These are phyloP conservation scores for Clathrospora elynae DNA, from an alignment of 2,329 filamentous ascomycete species.

Conservation along the genomic window DNA sequence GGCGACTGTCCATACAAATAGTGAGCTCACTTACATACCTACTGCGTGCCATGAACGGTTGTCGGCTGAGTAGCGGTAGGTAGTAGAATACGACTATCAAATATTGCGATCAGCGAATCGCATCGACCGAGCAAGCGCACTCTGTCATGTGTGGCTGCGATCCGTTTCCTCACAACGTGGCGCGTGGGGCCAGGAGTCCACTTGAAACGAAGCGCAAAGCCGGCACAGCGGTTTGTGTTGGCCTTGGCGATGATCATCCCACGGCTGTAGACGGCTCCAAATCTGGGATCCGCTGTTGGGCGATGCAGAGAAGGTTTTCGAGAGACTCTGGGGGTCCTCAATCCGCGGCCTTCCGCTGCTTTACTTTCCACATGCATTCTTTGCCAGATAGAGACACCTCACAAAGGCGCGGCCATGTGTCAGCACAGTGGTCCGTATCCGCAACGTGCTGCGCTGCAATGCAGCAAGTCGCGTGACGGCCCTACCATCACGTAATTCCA, in stretches of 20 bases:
- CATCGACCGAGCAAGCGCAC: constrained; percentile 13
- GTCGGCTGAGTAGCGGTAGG: constrained; percentile 17
- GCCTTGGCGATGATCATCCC: constrained; percentile 30
- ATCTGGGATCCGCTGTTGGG: constrained; percentile 24
- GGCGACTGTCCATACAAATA: constrained; percentile 10
- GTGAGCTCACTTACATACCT: too few species aligned
- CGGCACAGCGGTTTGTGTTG: constrained; percentile 33
- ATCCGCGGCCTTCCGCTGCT: constrained; percentile 15
- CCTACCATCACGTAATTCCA: constrained; percentile 20
- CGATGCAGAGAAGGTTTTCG: constrained; percentile 4
- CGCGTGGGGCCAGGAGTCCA: constrained; percentile 29
- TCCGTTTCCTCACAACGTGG: constrained; percentile 31
- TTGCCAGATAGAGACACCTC: neutral
- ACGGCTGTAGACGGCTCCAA: constrained; percentile 25
- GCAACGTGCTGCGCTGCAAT: constrained; percentile 19
- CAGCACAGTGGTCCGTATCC: constrained; percentile 8
- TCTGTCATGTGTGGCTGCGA: constrained; percentile 25
- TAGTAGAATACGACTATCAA: constrained; percentile 20
- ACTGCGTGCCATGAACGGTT: constrained; percentile 7
- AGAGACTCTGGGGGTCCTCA: constrained; percentile 7
- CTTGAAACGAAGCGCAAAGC: constrained; percentile 37
- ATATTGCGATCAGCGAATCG: constrained; percentile 20
- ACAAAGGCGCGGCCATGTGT: constrained; percentile 10
- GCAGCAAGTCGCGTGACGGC: constrained; percentile 37
- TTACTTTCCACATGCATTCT: constrained; percentile 2